Percentiles rank a stretch among this genome's conserved stretches.
Evolutionary conservation across 2,329 filamentous ascomycete genomes (phyloP).

Genomic region (Endocalyx cinctus): DNA sequence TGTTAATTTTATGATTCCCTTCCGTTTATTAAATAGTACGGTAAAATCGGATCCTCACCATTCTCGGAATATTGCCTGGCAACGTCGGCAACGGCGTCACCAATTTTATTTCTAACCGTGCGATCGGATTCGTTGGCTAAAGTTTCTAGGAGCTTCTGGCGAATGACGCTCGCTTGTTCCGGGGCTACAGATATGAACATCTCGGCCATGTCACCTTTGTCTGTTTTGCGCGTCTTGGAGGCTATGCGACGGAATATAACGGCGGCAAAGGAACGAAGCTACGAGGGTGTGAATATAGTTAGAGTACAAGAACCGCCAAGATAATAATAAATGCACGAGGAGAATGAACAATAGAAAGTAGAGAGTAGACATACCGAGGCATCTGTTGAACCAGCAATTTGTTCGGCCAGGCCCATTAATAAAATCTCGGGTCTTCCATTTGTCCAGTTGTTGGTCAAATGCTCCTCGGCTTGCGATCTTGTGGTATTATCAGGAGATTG

Average conservation of each 20-base stretch:
- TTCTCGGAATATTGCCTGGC: constrained; percentile 92
- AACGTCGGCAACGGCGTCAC: constrained; percentile 94
- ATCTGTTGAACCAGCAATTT: constrained; percentile 75
- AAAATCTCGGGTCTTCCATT: constrained; percentile 75
- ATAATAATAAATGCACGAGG: too few relatives aligned
- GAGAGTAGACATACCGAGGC: constrained; percentile 53
- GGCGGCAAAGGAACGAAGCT: constrained; percentile 87
- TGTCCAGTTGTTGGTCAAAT: constrained; percentile 88
- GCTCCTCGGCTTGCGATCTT: constrained; percentile 82
- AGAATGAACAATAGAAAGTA: too few relatives aligned
- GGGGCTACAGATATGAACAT: constrained; percentile 76
- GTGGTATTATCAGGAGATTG: constrained; percentile 85
- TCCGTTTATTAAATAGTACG: too few relatives aligned
- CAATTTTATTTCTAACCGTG: constrained; percentile 86
- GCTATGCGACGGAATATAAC: constrained; percentile 93
- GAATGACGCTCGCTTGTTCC: constrained; percentile 72
- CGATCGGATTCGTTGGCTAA: constrained; percentile 69
- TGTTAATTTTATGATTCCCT: too few relatives aligned
- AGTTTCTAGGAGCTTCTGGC: constrained; percentile 76
- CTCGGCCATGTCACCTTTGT: constrained; percentile 68
- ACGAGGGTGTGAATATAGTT: constrained; percentile 11
- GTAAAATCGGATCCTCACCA: constrained; percentile 49
- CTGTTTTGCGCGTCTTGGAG: constrained; percentile 78
- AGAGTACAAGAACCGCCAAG: constrained; percentile 3
- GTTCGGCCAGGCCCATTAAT: constrained; percentile 90